Base-by-base conservation (phyloP, 75 land plant species). In the Sequoia sempervirens region DNA sequence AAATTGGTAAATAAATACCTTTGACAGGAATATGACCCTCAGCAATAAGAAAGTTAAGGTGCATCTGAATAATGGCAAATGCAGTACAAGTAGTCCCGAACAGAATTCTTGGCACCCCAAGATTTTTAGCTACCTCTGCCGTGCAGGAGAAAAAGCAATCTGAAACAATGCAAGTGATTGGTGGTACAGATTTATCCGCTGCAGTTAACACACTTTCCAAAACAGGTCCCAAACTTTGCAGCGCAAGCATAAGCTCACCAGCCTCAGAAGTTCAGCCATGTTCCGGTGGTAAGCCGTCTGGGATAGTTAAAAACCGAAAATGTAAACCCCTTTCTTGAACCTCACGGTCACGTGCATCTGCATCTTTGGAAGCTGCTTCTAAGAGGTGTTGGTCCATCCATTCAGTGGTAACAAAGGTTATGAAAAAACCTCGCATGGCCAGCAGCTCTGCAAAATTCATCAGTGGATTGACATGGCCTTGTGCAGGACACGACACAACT, bases 381-480 rank as follows among this genome's bases (percentile, higher is more conserved):
- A 78, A 12, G 11, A 78, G n/a, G 12, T 32, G 80, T 26, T 23
- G 12, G 13, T 78, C 30, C 28, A 78, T 78, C 80, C 80, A 78
- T 78, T 78, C 80, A 2, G 52, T 78, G n/a, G 40, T 78, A 0
- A 78, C 80, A 11, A 78, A 45, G 13, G 80, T 78, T 10, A 78
- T 78, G 28, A 41, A 78, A 8, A 78, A 78, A n/a, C 80, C 80
- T 26, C 52, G 50, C 32, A 41, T 45, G 5, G 32, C 50, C 13
- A 78, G 80, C 32, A 78, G 50, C 47, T 78, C 30, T 3, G 50
- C 80, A 10, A 78, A n/a, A 45, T 78, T 45, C 80, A 78, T 45
- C 4, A 45, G 5, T 2, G 80, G 26, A 45, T 78, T 78, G 4
- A 78, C 50, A 45, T 78, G 80, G 46, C 80, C 46, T 11, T 43